Percentiles rank a stretch among this genome's conserved stretches.
phyloP scores from a whole-genome alignment of 2,329 filamentous ascomycete species.

The Hypoxylon rubiginosum region DNA sequence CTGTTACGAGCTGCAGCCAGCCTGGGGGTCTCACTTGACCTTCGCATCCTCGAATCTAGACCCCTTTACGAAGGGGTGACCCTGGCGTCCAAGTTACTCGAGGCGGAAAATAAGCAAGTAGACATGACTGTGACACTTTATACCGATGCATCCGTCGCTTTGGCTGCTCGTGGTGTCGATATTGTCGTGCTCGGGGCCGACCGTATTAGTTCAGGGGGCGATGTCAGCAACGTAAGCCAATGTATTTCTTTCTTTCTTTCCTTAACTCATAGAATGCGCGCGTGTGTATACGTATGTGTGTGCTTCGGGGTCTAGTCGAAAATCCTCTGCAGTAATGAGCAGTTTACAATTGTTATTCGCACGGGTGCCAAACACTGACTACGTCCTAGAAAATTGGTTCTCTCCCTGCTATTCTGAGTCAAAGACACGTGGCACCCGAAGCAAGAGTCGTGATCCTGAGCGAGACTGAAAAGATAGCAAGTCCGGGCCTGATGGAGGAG shows the following conservation, averaged over 20 bases:
- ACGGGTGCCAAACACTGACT: conserved; percentile 8
- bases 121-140: conserved; percentile 61
- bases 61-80: conserved; percentile 75
- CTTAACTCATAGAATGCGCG: background rate
- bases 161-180: conserved; percentile 66
- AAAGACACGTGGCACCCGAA: conserved; percentile 61
- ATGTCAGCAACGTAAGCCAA: conserved; percentile 67
- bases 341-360: background rate
- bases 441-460: conserved; percentile 68
- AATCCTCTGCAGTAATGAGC: background rate
- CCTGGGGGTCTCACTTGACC: conserved; percentile 59
- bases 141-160: conserved; percentile 71
- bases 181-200: conserved; percentile 75
- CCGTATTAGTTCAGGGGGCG: conserved; percentile 67
- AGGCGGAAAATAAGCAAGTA: conserved; percentile 27
- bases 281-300: background rate
- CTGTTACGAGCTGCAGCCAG: conserved; percentile 59
- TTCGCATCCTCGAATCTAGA: conserved; percentile 75
- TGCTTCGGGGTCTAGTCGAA: background rate
- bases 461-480: conserved; percentile 72
- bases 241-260: background rate
- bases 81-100: conserved; percentile 61
- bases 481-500: conserved; percentile 58
- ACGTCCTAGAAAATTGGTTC: conserved; percentile 69
- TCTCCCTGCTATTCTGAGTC: conserved; percentile 68